Percentiles rank a stretch among this genome's conserved stretches.
phyloP scores from a whole-genome alignment of 1,139 yeast species.

The Pichia sp. region DNA sequence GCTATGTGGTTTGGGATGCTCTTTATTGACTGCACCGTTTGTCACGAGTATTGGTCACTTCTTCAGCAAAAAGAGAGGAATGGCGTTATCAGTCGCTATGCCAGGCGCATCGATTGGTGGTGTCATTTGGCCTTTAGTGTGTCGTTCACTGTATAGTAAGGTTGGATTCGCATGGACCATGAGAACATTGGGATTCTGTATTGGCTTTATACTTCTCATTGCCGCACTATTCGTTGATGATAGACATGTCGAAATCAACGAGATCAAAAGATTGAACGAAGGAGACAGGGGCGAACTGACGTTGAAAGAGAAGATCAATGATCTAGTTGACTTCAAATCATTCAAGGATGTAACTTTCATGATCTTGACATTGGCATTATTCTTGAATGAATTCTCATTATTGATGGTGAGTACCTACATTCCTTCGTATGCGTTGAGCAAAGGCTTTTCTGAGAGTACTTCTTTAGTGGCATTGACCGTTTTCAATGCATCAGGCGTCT shows the following conservation, averaged over 20 bases:
- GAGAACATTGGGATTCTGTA: constrained; percentile 45
- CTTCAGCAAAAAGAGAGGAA: constrained; percentile 50
- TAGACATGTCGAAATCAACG: constrained; percentile 25
- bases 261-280: constrained; percentile 3
- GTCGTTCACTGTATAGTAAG: constrained; percentile 42
- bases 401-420: constrained; percentile 47
- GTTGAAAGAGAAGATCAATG: constrained; percentile 15
- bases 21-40: constrained; percentile 51
- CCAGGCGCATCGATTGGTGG: constrained; percentile 68
- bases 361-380: constrained; percentile 21
- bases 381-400: constrained; percentile 43
- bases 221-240: constrained; percentile 42
- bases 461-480: constrained; percentile 48
- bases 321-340: constrained; percentile 21
- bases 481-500: constrained; percentile 51
- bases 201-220: constrained; percentile 34
- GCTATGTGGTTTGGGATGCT: constrained; percentile 51
- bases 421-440: constrained; percentile 47
- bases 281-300: constrained; percentile 7
- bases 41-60: constrained; percentile 54
- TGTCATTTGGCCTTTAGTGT: constrained; percentile 52
- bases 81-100: constrained; percentile 54
- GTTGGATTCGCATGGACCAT: constrained; percentile 61
- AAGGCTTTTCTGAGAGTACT: constrained; percentile 45
- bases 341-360: constrained; percentile 23